Percentiles rank a stretch among this genome's conserved stretches.
Conservation (phyloP, 352 stramenopile genomes). For the Phytophthora cactorum region DNA sequence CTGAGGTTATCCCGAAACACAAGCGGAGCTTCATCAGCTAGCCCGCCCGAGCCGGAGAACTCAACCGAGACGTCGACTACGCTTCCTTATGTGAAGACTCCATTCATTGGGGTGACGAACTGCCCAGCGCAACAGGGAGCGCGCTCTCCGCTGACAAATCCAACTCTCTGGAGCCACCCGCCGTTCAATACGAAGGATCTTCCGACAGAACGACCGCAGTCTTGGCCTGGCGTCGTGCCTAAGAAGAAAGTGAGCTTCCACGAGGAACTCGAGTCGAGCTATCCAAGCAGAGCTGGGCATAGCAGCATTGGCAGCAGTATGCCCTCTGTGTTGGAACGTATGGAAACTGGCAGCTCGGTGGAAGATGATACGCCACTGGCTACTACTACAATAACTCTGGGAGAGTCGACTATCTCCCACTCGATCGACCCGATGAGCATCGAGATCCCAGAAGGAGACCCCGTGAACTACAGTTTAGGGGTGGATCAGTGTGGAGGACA, state of each 20-base stretch:
- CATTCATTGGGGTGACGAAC: conserved; percentile 6
- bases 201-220: conserved; percentile 10
- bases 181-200: conserved; percentile 48
- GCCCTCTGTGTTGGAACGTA: conserved; percentile 33
- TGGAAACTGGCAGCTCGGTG: conserved; percentile 32
- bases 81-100: conserved; percentile 36
- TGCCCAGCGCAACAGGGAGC: conserved; percentile 16
- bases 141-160: conserved; percentile 40
- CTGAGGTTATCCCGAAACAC: conserved; percentile 36
- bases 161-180: conserved; percentile 60
- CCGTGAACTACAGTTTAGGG: conserved; percentile 72
- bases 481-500: conserved; percentile 76
- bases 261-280: conserved; percentile 22
- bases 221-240: conserved; percentile 20
- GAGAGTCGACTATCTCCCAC: conserved; percentile 6
- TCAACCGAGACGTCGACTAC: conserved; percentile 38
- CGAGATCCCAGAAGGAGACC: conserved; percentile 74
- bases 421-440: conserved; percentile 44
- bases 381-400: not conserved
- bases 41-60: conserved; percentile 10
- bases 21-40: conserved; percentile 23
- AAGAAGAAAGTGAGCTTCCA: conserved; percentile 46
- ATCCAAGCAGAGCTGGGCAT: conserved; percentile 18
- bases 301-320: conserved; percentile 24
- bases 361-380: conserved; percentile 6